Evolutionary conservation across 1,139 yeast species (phyloP).

Genomic region (Zygosaccharomyces sapae): DNA sequence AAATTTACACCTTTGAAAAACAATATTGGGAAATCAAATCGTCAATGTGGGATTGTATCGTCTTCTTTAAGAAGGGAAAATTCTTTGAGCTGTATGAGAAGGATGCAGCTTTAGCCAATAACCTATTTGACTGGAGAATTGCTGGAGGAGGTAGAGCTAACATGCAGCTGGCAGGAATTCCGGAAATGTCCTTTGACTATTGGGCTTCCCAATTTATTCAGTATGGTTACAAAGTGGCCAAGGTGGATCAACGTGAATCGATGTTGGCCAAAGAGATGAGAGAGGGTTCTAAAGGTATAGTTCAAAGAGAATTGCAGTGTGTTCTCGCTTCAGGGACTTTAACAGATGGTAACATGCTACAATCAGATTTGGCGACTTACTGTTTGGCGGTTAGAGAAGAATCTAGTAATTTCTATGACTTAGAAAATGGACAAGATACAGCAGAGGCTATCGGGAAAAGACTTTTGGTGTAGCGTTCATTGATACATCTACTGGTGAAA

Average conservation of each 20-base stretch:
- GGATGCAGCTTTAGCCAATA: constrained; percentile 90
- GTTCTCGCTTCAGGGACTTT: constrained; percentile 93
- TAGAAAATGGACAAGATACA: constrained; percentile 22
- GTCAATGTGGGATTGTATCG: constrained; percentile 96
- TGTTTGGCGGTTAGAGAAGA: constrained; percentile 78
- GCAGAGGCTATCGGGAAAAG: constrained; percentile 44
- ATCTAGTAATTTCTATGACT: constrained; percentile 26
- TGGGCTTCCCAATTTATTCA: constrained; percentile 96
- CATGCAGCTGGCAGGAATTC: constrained; percentile 95
- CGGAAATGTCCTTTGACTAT: constrained; percentile 95
- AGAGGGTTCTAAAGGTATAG: constrained; percentile 79
- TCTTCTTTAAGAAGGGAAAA: constrained; percentile 94
- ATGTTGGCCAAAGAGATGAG: constrained; percentile 92
- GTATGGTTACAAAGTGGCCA: constrained; percentile 91
- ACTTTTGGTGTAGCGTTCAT: constrained; percentile 78
- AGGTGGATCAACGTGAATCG: constrained; percentile 89
- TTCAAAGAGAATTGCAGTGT: constrained; percentile 81
- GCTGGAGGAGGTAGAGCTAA: constrained; percentile 99
- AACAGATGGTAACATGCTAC: constrained; percentile 67
- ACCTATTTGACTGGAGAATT: constrained; percentile 81
- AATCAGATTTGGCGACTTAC: constrained; percentile 85
- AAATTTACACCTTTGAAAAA: constrained; percentile 90
- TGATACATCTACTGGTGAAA: constrained; percentile 86
- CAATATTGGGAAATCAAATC: constrained; percentile 97
- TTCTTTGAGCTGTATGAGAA: constrained; percentile 93